Evolutionary conservation across 805 yeast genomes (phyloP).

Genomic region (Saturnispora kantuleensis): DNA sequence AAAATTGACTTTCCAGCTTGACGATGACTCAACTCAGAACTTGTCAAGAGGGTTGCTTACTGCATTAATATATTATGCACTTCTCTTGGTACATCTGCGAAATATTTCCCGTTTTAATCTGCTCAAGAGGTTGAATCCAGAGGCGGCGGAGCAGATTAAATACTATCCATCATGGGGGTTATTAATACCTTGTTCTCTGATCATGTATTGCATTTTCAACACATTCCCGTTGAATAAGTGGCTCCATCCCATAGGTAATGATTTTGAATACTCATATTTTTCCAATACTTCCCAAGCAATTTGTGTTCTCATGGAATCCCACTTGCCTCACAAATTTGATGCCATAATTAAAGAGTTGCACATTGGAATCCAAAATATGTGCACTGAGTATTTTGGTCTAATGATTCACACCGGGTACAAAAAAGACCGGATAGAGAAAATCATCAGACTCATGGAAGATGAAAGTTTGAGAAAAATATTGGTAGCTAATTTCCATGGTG

Average conservation of each 20-base stretch:
- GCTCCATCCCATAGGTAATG: neutral
- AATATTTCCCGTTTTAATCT: slow-evolving; percentile 35
- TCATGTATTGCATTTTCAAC: slow-evolving; percentile 7
- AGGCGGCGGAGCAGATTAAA: neutral
- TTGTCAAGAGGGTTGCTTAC: slow-evolving; percentile 50
- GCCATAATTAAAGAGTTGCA: slow-evolving; percentile 2
- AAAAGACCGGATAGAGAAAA: neutral
- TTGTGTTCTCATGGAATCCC: slow-evolving; percentile 2
- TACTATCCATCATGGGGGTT: slow-evolving; percentile 23
- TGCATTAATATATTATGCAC: slow-evolving; percentile 57
- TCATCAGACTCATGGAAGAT: neutral
- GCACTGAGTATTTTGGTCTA: neutral
- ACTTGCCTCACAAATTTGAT: no score
- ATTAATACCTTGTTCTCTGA: slow-evolving; percentile 12
- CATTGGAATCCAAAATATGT: slow-evolving; percentile 4
- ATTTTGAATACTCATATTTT: neutral
- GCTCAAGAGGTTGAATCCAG: neutral
- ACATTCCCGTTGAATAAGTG: neutral
- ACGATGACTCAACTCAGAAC: slow-evolving; percentile 27
- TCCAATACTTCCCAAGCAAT: neutral
- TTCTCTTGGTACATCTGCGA: slow-evolving; percentile 57
- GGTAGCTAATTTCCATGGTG: neutral
- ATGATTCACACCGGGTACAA: neutral
- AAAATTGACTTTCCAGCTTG: slow-evolving; percentile 50
- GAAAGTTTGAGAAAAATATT: slow-evolving; percentile 1